Conservation (phyloP, 139 green algal species). For the Picochlorum costavermella region DNA sequence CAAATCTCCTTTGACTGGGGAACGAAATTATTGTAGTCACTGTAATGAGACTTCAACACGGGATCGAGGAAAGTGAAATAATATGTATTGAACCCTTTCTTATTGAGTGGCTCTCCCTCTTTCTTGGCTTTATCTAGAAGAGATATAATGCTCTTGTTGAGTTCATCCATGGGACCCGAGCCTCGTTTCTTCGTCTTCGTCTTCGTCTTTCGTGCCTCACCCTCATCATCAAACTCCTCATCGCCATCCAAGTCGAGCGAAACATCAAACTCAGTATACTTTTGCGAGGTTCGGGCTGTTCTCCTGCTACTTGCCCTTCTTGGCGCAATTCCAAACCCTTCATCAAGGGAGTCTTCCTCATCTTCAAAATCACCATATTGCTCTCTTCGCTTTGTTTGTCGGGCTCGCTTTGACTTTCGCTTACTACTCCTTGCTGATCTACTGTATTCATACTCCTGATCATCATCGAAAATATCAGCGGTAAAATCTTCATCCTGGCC, state of each 20-base stretch:
- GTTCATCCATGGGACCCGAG: not conserved
- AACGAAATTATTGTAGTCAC: constrained; percentile 48
- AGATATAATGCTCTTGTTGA: not conserved
- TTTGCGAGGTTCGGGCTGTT: not conserved
- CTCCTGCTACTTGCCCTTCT: not conserved
- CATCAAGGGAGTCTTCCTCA: constrained; percentile 4
- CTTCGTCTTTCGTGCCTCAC: constrained; percentile 9
- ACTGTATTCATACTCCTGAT: no score
- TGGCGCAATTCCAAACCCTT: not conserved
- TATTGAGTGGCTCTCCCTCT: not conserved
- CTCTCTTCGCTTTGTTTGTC: not conserved
- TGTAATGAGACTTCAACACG: constrained; percentile 9
- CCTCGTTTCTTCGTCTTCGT: not conserved
- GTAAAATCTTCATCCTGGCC: not conserved
- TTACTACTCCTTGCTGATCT: no score
- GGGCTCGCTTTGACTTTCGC: not conserved
- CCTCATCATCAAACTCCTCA: constrained; percentile 11
- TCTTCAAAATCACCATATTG: constrained; percentile 1
- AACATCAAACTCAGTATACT: constrained; percentile 7
- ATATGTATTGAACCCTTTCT: not conserved
- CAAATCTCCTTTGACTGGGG: constrained; percentile 32
- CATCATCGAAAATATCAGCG: not conserved
- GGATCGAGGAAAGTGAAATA: constrained; percentile 15
- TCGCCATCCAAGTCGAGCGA: not conserved
- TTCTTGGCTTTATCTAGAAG: constrained; percentile 7